phyloP scores from a whole-genome alignment of 2,329 filamentous ascomycete species.

The Sarocladiaceae sp. region DNA sequence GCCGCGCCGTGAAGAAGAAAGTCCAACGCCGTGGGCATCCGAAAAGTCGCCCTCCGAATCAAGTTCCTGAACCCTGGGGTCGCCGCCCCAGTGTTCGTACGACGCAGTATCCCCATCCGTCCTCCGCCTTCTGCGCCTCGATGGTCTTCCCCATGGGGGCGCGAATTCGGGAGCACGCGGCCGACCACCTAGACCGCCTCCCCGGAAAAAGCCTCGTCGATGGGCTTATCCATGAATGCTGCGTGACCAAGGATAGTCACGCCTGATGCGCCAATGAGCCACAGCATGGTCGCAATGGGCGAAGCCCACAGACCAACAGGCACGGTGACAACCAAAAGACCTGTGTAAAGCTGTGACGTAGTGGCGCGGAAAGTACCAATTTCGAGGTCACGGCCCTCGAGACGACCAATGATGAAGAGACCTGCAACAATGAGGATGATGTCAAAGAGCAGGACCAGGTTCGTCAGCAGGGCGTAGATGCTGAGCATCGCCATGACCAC shows the following conservation, averaged over 20 bases:
- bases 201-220: conserved; percentile 99
- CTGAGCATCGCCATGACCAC: conserved; percentile 90
- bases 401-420: conserved; percentile 86
- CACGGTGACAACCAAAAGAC: conserved; percentile 73
- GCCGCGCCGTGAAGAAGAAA: conserved; percentile 33
- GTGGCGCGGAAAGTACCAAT: conserved; percentile 77
- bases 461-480: conserved; percentile 91
- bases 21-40: conserved; percentile 49
- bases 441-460: conserved; percentile 80
- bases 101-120: conserved; percentile 40
- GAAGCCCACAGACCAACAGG: conserved; percentile 81
- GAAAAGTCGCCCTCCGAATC: conserved; percentile 51
- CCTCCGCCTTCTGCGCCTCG: conserved; percentile 72
- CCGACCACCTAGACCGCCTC: conserved; percentile 99
- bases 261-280: conserved; percentile 92
- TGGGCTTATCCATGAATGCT: conserved; percentile 93
- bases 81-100: conserved; percentile 29
- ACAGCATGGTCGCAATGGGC: conserved; percentile 78
- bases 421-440: conserved; percentile 81
- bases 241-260: conserved; percentile 94
- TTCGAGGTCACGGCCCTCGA: conserved; percentile 82
- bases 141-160: conserved; percentile 99
- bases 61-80: conserved; percentile 58
- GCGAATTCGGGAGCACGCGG: conserved; percentile 94
- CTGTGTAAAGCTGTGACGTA: conserved; percentile 90